phyloP scores from a whole-genome alignment of 1,139 yeast genomes.

The Geotrichum macrosporum region DNA sequence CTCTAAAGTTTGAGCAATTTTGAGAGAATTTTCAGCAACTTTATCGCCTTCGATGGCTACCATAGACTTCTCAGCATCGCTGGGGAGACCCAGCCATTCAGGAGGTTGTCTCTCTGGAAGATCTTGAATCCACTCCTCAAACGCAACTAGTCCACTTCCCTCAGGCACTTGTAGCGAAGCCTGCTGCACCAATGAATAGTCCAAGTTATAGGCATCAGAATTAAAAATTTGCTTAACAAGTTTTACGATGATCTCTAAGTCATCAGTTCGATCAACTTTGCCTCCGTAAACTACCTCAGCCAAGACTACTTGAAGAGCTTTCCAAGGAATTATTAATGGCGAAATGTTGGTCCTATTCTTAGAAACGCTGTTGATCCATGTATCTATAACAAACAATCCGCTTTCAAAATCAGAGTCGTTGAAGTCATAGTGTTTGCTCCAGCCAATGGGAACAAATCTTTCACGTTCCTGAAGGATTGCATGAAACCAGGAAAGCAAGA shows the following conservation, averaged over 20 bases:
- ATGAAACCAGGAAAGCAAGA: slow-evolving; percentile 68
- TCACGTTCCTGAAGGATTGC: slow-evolving; percentile 55
- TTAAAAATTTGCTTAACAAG: slow-evolving; percentile 39
- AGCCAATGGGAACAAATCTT: slow-evolving; percentile 61
- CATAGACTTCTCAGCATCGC: slow-evolving; percentile 42
- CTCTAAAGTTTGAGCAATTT: slow-evolving; percentile 11
- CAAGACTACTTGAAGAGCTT: slow-evolving; percentile 47
- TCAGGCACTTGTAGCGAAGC: slow-evolving; percentile 47
- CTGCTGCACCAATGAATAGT: slow-evolving; percentile 38
- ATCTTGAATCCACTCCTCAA: slow-evolving; percentile 48
- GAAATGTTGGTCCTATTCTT: slow-evolving; percentile 41
- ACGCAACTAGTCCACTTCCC: slow-evolving; percentile 40
- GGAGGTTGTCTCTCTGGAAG: slow-evolving; percentile 61
- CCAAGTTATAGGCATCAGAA: slow-evolving; percentile 38
- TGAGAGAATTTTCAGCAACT: slow-evolving; percentile 14
- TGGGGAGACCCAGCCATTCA: slow-evolving; percentile 58
- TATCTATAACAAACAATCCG: slow-evolving; percentile 46
- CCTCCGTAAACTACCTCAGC: slow-evolving; percentile 70
- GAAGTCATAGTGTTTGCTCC: slow-evolving; percentile 58
- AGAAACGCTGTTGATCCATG: slow-evolving; percentile 38
- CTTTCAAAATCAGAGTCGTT: slow-evolving; percentile 69
- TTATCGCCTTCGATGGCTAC: slow-evolving; percentile 27
- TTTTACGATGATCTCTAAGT: slow-evolving; percentile 36
- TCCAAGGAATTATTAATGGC: slow-evolving; percentile 57
- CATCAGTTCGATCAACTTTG: slow-evolving; percentile 52